Percentiles rank a stretch among this genome's conserved stretches.
Conservation (phyloP, 129 eudicot genomes). For the Lactuca saligna region DNA sequence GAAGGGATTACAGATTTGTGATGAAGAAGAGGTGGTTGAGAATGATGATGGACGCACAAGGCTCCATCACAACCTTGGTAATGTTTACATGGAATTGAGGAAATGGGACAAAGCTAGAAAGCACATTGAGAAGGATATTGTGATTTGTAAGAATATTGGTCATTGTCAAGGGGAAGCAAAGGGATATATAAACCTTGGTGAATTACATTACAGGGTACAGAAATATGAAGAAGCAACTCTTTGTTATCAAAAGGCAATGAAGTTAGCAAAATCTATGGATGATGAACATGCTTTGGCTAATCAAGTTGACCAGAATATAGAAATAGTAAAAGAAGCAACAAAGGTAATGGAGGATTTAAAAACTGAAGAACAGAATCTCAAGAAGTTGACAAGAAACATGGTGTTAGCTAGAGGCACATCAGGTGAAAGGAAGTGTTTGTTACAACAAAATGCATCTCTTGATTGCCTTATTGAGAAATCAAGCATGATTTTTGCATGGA, state of each 20-base stretch:
- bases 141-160: slow-evolving; percentile 62
- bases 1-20: slow-evolving; percentile 71
- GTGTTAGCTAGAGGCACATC: slow-evolving; percentile 59
- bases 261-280: slow-evolving; percentile 78
- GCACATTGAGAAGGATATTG: slow-evolving; percentile 78
- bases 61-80: slow-evolving; percentile 94
- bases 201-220: slow-evolving; percentile 66
- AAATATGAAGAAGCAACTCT: slow-evolving; percentile 59
- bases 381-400: slow-evolving; percentile 63
- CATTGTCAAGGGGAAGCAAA: slow-evolving; percentile 95
- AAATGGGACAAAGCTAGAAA: slow-evolving; percentile 68
- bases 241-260: slow-evolving; percentile 78
- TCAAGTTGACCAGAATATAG: slow-evolving; percentile 61
- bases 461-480: slow-evolving; percentile 75
- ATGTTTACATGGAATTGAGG: slow-evolving; percentile 72
- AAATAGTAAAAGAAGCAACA: slow-evolving; percentile 53
- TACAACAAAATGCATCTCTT: slow-evolving; percentile 62
- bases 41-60: slow-evolving; percentile 79
- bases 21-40: slow-evolving; percentile 82
- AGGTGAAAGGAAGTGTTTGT: slow-evolving; percentile 60
- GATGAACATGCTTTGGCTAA: slow-evolving; percentile 75
- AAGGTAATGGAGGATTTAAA: slow-evolving; percentile 69
- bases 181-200: slow-evolving; percentile 92
- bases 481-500: slow-evolving; percentile 63
- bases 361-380: slow-evolving; percentile 74